Conservation (phyloP, 768 basidiomycete species). For the Holtermannia corniformis region DNA sequence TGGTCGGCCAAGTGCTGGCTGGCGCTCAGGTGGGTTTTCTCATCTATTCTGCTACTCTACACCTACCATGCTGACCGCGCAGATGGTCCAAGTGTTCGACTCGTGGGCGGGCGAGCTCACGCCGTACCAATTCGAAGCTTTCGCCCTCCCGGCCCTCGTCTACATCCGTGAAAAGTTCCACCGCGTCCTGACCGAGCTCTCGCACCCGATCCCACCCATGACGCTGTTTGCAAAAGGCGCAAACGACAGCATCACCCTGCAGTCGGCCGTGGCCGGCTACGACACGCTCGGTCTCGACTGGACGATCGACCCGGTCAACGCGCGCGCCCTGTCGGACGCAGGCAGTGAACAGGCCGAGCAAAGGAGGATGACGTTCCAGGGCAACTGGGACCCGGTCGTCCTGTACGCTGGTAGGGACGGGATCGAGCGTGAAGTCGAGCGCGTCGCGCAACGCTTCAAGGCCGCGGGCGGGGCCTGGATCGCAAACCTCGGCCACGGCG, state of each 20-base stretch:
- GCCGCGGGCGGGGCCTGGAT: constrained; percentile 70
- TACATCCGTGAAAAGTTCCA: constrained; percentile 66
- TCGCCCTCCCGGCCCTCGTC: constrained; percentile 69
- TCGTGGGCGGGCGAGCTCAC: constrained; percentile 92
- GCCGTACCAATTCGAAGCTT: constrained; percentile 70
- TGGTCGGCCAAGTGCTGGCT: constrained; percentile 86
- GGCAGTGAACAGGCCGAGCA: constrained; percentile 39
- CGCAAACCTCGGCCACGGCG: constrained; percentile 92
- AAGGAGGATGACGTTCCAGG: constrained; percentile 54
- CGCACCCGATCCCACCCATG: constrained; percentile 60
- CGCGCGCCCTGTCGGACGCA: constrained; percentile 38
- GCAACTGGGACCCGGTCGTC: constrained; percentile 82
- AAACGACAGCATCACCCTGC: constrained; percentile 55
- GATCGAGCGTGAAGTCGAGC: constrained; percentile 74
- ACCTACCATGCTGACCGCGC: constrained; percentile 1
- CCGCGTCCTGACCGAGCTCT: constrained; percentile 49
- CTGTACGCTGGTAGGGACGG: constrained; percentile 77
- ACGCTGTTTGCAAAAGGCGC: constrained; percentile 94
- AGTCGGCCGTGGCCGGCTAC: constrained; percentile 58
- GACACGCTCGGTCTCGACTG: constrained; percentile 88
- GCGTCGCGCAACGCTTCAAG: constrained; percentile 69
- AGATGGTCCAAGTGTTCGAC: constrained; percentile 96
- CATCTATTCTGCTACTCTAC: neutral
- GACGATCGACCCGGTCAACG: constrained; percentile 60
- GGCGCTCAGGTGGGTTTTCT: constrained; percentile 73